Evolutionary conservation across 768 basidiomycete species (phyloP), one percentile per base, ranked within the genome.

Genomic region (Russula lepida): DNA sequence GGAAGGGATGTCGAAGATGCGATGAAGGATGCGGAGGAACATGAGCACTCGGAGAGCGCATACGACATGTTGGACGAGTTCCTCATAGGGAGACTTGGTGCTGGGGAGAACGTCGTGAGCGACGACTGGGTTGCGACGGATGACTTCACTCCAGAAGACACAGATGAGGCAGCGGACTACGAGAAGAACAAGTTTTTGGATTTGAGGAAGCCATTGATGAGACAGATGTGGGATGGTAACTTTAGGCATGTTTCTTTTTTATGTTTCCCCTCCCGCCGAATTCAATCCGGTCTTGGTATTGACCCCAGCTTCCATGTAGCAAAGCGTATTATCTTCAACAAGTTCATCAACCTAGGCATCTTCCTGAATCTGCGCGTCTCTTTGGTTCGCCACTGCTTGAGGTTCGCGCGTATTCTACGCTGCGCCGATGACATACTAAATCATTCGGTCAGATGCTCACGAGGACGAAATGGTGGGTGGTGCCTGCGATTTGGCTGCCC

Each of bases 261-360:
- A n/a, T 35, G 7, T 33, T 13, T 3, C 13, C 33, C 33, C 15
- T 15, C 35, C 15, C 9, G 13, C 2, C 17, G 7, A n/a, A 37
- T 9, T 28, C 19, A 7, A 25, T 5, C 56, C 23, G 21, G 46
- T 3, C 19, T 32, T 1, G n/a, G 35, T 52, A 23, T 44, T 60
- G 44, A 63, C 60, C 13, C 65, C 25, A 19, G 12, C 28, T 30
- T 39, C 28, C 28, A 30, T 47, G 58, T 60, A 91, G 90, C 70
- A 99, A 99, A 78, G 83, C 88, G 4, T 98, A 94, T 73, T 99
- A 99, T 71, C 78, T 99, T 53, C 82, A 92, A 68, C 97, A 99
- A 73, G 91, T 99, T 0, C 97, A 99, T 73, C 94, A 98, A 71
- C 95, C 97, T 1, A 83, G 97, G 46, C 95, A 95, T 72, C 73